Base-by-base conservation (phyloP, 805 yeast species). In the Metschnikowia anglica region DNA sequence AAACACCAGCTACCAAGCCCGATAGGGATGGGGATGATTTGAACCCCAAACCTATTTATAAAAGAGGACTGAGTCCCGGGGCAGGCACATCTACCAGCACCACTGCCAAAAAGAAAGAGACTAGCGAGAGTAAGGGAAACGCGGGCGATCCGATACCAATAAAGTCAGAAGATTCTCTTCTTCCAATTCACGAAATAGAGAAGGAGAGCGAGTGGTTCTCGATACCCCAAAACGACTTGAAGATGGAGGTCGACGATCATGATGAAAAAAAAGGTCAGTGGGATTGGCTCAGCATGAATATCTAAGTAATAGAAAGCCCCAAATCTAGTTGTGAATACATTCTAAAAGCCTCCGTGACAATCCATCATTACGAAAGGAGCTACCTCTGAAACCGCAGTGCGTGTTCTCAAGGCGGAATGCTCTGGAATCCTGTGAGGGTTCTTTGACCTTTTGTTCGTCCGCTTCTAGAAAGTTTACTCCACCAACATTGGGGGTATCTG, bases 201-300 rank as follows among this genome's bases (percentile, higher is more conserved):
- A 46, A 39, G 28, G 60, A 53, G 12, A 46, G 35, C 25, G 59
- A 52, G 11, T 48, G 55, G 48, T 49, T 47, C 30, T 45, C 51
- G 8, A 45, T 48, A 18, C 48, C 49, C n/a, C 47, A 44, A 25
- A 37, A 37, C 18, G 55, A 52, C 17, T 34, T 46, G 23, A 41
- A 43, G 18, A 43, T 49, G 37, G 46, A 41, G 3, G 39, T 39
- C 13, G 41, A 42, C 20, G 48, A 36, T 10, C 33, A 35, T 29
- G 52, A 49, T 13, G 48, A 46, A 13, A 48, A 39, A 27, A 51
- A 49, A 47, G 55, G 55, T 35, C 66, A 63, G 43, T 71, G 76
- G 76, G 76, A 72, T 47, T 72, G 76, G 76, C 59, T 72, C 28
- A 70, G 71, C 32, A 69, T 72, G 75, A 63, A 68, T 7, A 49